A percentile compares a stretch with the other conserved stretches of the same genome.
phyloP scores from a whole-genome alignment of 1,284 basidiomycete genomes.

The Cutaneotrichosporon mucoides region DNA sequence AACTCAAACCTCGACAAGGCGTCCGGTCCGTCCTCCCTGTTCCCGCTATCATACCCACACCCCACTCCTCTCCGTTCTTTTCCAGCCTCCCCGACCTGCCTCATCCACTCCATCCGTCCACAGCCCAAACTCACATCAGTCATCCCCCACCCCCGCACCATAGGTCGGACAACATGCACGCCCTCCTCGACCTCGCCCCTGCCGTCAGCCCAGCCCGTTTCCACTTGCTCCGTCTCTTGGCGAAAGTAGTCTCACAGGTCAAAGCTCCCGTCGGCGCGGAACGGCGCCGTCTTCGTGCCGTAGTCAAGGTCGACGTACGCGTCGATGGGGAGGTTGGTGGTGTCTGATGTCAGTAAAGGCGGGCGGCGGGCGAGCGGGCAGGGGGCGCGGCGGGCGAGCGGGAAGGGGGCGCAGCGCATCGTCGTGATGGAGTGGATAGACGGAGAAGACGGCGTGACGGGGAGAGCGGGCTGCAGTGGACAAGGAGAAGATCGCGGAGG shows the following conservation, averaged over 20 bases:
- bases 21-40: no score
- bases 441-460: no score
- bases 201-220: neutral
- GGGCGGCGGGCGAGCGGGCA: no score
- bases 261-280: slow-evolving; percentile 38
- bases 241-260: slow-evolving; percentile 24
- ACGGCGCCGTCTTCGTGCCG: slow-evolving; percentile 23
- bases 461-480: no score
- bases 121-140: slow-evolving; percentile 2
- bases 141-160: slow-evolving; percentile 25
- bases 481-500: no score
- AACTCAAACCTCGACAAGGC: no score
- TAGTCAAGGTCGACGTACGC: slow-evolving; percentile 33
- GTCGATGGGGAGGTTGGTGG: slow-evolving; percentile 18
- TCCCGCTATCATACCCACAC: no score
- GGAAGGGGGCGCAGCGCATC: no score
- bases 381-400: no score
- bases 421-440: no score
- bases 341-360: slow-evolving; percentile 8
- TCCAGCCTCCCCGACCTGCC: neutral
- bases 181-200: slow-evolving; percentile 16
- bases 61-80: no score
- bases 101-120: neutral
- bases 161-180: slow-evolving; percentile 32
- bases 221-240: neutral